Conservation (phyloP, 2,329 filamentous ascomycete species). For the Thelonectria discophora region DNA sequence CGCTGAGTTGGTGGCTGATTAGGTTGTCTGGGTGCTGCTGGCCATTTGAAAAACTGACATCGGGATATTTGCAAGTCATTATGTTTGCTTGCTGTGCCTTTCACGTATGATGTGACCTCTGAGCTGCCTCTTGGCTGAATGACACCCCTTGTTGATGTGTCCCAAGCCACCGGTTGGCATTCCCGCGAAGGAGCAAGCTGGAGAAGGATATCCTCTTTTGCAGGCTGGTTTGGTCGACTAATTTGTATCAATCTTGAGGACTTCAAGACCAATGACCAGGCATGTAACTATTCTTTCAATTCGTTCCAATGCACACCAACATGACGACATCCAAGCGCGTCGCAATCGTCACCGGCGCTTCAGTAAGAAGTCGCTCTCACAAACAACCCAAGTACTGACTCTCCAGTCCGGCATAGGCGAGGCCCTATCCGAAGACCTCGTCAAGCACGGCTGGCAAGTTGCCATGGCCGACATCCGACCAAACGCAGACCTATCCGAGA, state of each 20-base stretch:
- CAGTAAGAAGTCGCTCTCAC: constrained; percentile 8
- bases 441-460: constrained; percentile 43
- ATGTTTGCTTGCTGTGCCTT: no score
- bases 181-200: neutral
- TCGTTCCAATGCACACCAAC: neutral
- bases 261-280: no score
- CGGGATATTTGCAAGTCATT: no score
- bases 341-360: constrained; percentile 32
- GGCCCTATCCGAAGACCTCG: constrained; percentile 48
- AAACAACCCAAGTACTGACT: neutral
- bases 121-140: neutral
- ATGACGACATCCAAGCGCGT: constrained; percentile 22
- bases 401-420: constrained; percentile 57
- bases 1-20: no score
- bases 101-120: neutral
- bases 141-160: neutral
- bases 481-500: constrained; percentile 42
- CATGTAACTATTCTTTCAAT: neutral
- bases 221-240: no score
- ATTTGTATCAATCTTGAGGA: no score
- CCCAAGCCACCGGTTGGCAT: neutral
- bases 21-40: no score
- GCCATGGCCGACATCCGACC: constrained; percentile 51
- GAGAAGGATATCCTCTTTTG: neutral
- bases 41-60: no score